Base-by-base conservation (phyloP, 345 rosid species). In the Hibiscus tridactylites region DNA sequence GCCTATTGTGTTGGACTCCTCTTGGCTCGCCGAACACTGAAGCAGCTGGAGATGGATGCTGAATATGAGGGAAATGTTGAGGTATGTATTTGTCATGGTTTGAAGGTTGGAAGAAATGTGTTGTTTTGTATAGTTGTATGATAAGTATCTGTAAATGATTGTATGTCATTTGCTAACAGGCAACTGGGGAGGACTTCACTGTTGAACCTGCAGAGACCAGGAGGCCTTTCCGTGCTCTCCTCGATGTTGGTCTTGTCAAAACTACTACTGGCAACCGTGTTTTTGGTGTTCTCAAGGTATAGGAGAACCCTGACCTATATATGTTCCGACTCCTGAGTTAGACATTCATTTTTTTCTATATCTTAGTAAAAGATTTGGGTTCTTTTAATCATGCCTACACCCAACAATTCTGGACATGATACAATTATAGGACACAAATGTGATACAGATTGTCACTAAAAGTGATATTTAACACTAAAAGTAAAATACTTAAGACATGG, bases 231-330 rank as follows among this genome's bases (percentile, higher is more conserved):
- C 90, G 89, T 81, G 92, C 90, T 61, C 89, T 90, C 42, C 90
- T 89, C 73, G 95, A 89, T 80, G 95, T 89, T 28, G 95, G 95
- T 24, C 85, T 89, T 28, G 59, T 86, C 66, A 87, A 73, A 75
- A 89, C 92, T 56, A 87, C 95, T 16, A 89, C 95, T 1, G 91
- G 95, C 5, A 89, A 89, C 73, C 90, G 95, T 76, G 89, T 89
- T 7, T 89, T 89, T 8, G 90, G 90, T 73, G 89, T 90, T 33
- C 88, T 90, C 12, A 90, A 88, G 90, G 94, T 89, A 84, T 16
- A 21, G 31, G 1, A 7, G 44, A 39, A 26, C 1, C 15, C n/a
- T 6, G 8, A 2, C 21, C 13, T 11, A 47, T 49, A 42, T 65
- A 4, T 65, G 47, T 24, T 9, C 44, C 2, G 44, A 7, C 44